Evolutionary conservation across 1,284 basidiomycete species (phyloP).

Genomic region (Exobasidium cylindrosporum): DNA sequence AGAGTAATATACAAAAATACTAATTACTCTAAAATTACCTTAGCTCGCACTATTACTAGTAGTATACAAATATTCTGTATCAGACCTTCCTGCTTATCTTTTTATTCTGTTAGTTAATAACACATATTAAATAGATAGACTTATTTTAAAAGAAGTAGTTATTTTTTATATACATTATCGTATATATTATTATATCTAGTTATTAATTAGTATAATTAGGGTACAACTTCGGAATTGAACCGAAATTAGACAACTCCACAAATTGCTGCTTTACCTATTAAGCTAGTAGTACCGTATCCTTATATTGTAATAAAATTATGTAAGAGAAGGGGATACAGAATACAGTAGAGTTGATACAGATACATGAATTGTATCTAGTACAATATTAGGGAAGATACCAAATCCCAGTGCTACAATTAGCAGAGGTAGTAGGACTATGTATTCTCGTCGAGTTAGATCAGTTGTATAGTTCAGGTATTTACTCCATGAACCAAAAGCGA

Average conservation of each 20-base stretch:
- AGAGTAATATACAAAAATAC: no score
- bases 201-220: slow-evolving; percentile 14
- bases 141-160: slow-evolving; percentile 34
- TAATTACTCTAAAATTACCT: slow-evolving; percentile 1
- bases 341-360: slow-evolving; percentile 29
- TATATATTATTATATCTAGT: neutral
- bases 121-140: no score
- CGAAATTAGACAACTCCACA: slow-evolving; percentile 19
- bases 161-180: slow-evolving; percentile 3
- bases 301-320: slow-evolving; percentile 15
- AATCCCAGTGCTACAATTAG: slow-evolving; percentile 45
- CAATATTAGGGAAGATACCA: slow-evolving; percentile 54
- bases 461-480: slow-evolving; percentile 49
- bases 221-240: slow-evolving; percentile 22
- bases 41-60: neutral
- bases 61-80: slow-evolving; percentile 5
- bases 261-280: slow-evolving; percentile 32
- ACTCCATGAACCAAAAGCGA: slow-evolving; percentile 47
- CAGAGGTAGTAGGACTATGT: slow-evolving; percentile 51
- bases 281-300: slow-evolving; percentile 26
- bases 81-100: slow-evolving; percentile 8
- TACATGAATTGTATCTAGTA: slow-evolving; percentile 28
- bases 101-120: slow-evolving; percentile 18
- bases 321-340: slow-evolving; percentile 8
- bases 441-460: slow-evolving; percentile 56